Conservation (phyloP, 495 filamentous ascomycete genomes). For the Jackrogersella multiformis region DNA sequence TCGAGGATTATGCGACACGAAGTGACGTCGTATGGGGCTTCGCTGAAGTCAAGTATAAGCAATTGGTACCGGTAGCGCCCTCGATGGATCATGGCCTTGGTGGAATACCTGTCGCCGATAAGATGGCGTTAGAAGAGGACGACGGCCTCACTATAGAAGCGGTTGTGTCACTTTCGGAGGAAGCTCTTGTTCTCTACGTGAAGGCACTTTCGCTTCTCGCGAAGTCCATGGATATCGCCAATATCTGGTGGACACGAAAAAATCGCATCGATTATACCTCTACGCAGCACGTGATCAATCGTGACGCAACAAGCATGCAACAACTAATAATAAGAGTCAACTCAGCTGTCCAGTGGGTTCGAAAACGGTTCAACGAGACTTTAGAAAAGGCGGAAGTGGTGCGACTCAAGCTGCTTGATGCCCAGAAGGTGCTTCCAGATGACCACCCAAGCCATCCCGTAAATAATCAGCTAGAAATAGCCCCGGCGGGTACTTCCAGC, state of each 20-base stretch:
- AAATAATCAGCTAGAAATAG: constrained; percentile 66
- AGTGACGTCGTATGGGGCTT: constrained; percentile 97
- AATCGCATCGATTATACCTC: constrained; percentile 70
- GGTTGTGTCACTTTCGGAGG: constrained; percentile 86
- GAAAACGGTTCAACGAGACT: constrained; percentile 93
- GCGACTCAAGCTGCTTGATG: constrained; percentile 83
- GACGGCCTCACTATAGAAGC: constrained; percentile 85
- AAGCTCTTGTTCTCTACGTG: constrained; percentile 94
- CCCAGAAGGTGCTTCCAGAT: constrained; percentile 81
- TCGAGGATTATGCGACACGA: constrained; percentile 90
- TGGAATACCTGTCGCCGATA: constrained; percentile 58
- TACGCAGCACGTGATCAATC: constrained; percentile 55
- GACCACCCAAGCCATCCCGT: constrained; percentile 87
- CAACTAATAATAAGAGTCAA: constrained; percentile 82
- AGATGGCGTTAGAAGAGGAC: constrained; percentile 62
- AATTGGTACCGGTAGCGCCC: constrained; percentile 86
- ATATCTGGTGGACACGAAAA: constrained; percentile 87
- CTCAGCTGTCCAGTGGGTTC: constrained; percentile 92
- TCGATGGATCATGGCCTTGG: constrained; percentile 76
- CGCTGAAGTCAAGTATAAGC: constrained; percentile 98
- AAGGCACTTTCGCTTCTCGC: constrained; percentile 89
- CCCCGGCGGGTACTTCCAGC: constrained; percentile 67
- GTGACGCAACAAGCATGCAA: constrained; percentile 58
- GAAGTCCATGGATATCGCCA: constrained; percentile 96
- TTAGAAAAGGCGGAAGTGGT: constrained; percentile 95